These are phyloP conservation scores for Tuber borchii DNA, from an alignment of 495 filamentous ascomycete species.

Conservation along the genomic window DNA sequence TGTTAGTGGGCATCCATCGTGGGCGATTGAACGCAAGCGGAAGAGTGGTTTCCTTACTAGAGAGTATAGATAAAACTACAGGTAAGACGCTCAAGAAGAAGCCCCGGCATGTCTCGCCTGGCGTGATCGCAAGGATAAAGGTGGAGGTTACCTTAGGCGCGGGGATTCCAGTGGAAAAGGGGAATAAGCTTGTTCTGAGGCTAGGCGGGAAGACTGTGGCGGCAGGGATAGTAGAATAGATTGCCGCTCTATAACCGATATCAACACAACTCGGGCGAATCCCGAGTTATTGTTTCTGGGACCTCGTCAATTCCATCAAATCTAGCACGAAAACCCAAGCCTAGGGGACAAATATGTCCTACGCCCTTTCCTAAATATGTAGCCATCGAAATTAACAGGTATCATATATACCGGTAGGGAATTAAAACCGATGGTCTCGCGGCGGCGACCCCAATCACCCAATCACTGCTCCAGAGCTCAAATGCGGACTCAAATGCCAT, in stretches of 20 bases:
- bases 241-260: neutral
- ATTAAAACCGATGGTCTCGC: neutral
- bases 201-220: conserved; percentile 75
- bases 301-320: neutral
- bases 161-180: conserved; percentile 64
- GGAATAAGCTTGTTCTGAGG: conserved; percentile 71
- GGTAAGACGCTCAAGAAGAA: conserved; percentile 70
- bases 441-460: too few relatives aligned
- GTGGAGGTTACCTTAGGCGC: conserved; percentile 66
- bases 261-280: neutral
- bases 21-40: conserved; percentile 76
- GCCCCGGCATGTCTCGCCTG: conserved; percentile 69
- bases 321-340: neutral
- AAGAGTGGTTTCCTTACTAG: conserved; percentile 61
- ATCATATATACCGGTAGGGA: neutral
- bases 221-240: conserved; percentile 72
- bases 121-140: conserved; percentile 58
- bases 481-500: neutral
- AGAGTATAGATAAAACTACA: conserved; percentile 66
- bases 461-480: neutral
- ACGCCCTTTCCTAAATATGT: neutral
- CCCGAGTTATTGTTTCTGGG: neutral
- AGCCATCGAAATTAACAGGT: neutral
- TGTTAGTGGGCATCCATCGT: conserved; percentile 78
- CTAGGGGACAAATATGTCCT: neutral